Base-by-base conservation (phyloP, 2,329 filamentous ascomycete genomes). In the Paecilomyces sp. region DNA sequence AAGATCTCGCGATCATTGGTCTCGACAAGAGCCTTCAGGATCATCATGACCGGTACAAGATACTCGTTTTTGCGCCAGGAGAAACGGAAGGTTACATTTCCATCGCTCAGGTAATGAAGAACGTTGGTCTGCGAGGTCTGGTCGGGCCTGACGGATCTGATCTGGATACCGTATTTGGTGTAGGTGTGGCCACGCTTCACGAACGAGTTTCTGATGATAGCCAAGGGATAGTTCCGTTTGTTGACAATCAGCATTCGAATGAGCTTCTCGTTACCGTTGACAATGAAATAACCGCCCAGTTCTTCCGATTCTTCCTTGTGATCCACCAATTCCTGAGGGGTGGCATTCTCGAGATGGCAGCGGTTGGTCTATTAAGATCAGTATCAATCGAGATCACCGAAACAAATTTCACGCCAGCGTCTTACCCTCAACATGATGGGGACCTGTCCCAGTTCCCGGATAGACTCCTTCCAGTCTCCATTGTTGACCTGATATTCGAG, bases 21-120 rank as follows among this genome's bases (percentile, higher is more conserved):
- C 74, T 99, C 93, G 1, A 94, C 85, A 56, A 99, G 80, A 1
- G 94, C 93, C 79, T 97, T 99, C 64, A 99, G 78, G 34, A 99
- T 87, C 93, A 99, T 97, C 83, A 97, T 88, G 62, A 92, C 90
- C 0, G 94, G 94, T 2, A 99, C 85, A n/a, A 99, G 85, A 70
- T 91, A 99, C 75, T 99, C 94, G 67, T 92, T 91, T 78, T 99
- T 99, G 66, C 92, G 85, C 93, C 93, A 99, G 6, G 93, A 97
- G 76, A 99, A 99, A 59, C 94, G 85, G 77, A 99, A 96, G 0
- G 91, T 97, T 68, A 97, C 88, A 74, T 97, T 97, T 64, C 94
- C 94, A 73, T 99, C 94, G 68, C 84, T 91, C 59, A 99, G 84
- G 75, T 97, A 99, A 77, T 99, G 94, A 55, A 99, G 83, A 34